Evolutionary conservation across 495 filamentous ascomycete genomes (phyloP), one percentile per base, ranked within the genome.

Genomic region (Haplographium delicatum): DNA sequence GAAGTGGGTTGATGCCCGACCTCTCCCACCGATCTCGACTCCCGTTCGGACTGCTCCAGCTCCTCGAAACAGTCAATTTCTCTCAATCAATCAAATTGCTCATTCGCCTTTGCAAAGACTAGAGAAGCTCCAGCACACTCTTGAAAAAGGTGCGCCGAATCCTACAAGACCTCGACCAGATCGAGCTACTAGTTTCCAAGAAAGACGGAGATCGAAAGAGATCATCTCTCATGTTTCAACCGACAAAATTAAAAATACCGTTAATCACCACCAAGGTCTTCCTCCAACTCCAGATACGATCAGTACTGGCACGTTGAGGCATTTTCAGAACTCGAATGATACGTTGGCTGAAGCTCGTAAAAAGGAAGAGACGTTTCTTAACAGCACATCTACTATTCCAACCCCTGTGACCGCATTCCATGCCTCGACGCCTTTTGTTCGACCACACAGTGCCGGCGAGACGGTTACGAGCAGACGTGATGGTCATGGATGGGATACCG

Each of bases 221-320:
- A 24, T 13, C n/a, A 37, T 54, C 25, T 42, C 26, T 10, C 50
- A 34, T n/a, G 34, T 47, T 1, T 34, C 52, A 4, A 61, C 43
- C 4, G 53, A 56, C 13, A 22, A 56, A 33, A 5, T 27, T 7
- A 22, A 56, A 33, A 5, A 26, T 7, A 48, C 24, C 27, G 47
- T 43, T 20, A 47, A 58, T 4, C 39, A 39, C 24, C 53, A 60
- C 20, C 56, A 57, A 2, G 18, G 30, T 20, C 62, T 78, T 13
- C 76, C 76, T 33, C 76, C 76, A 7, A 78, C 76, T 2, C 76
- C 76, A 0, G 76, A 80, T 53, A 80, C 76, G 0, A 66, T 80
- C 18, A 72, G 73, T 4, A 76, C 73, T 2, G 70, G 68, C 11
- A 75, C 73, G 0, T 64, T 80, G 27, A 65, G 65, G 20, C 65